Conservation (phyloP, 2,329 filamentous ascomycete species). For the Rutstroemia sydowiana region DNA sequence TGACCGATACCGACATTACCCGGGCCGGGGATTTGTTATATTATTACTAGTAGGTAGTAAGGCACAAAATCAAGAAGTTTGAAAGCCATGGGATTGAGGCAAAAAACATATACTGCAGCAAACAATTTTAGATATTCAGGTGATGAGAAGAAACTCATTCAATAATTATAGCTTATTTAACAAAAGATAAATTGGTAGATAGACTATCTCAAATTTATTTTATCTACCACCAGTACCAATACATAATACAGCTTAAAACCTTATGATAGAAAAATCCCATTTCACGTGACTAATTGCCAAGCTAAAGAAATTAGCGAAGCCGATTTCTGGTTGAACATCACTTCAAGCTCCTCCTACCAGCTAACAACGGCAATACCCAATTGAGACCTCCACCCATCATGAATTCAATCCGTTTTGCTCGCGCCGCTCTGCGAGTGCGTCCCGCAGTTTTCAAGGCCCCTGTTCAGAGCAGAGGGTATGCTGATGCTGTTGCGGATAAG, state of each 20-base stretch:
- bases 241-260: background rate
- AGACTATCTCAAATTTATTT: no score
- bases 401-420: constrained; percentile 91
- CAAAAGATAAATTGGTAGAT: no score
- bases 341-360: constrained; percentile 26
- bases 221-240: no score
- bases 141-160: background rate
- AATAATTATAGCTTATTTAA: no score
- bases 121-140: background rate
- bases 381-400: constrained; percentile 51
- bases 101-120: background rate
- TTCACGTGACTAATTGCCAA: background rate
- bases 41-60: no score
- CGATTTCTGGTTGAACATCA: background rate
- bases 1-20: no score
- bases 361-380: constrained; percentile 30
- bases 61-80: no score
- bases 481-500: constrained; percentile 80
- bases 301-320: constrained; percentile 2
- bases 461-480: constrained; percentile 83
- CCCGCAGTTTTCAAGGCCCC: constrained; percentile 69
- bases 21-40: no score
- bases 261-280: background rate
- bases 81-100: background rate
- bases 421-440: constrained; percentile 78